A percentile compares a stretch with the other conserved stretches of the same genome.
phyloP scores from a whole-genome alignment of 2,329 filamentous ascomycete genomes.

The Fusarium camptoceras region DNA sequence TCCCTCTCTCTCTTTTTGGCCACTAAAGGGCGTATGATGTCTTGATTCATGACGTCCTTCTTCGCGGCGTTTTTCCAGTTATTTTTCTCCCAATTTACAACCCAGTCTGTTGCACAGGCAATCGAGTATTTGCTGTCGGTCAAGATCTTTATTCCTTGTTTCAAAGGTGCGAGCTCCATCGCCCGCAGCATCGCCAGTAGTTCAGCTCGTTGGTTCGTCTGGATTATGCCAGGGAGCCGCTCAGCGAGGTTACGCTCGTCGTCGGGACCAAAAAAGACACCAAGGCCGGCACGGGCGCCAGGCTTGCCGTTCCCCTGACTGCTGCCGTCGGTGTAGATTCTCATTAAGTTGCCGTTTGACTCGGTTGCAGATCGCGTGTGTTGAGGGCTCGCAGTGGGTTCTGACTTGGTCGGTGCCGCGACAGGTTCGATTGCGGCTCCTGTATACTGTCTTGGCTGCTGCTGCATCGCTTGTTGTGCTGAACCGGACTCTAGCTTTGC shows the following conservation, averaged over 20 bases:
- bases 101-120: slow-evolving; percentile 90
- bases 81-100: slow-evolving; percentile 77
- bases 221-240: slow-evolving; percentile 75
- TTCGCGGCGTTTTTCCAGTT: slow-evolving; percentile 80
- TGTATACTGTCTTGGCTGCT: slow-evolving; percentile 33
- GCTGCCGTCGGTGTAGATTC: slow-evolving; percentile 73
- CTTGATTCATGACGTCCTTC: slow-evolving; percentile 84
- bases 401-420: slow-evolving; percentile 37
- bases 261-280: slow-evolving; percentile 70
- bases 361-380: not conserved
- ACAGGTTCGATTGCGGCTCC: slow-evolving; percentile 27
- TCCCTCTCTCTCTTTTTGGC: slow-evolving; percentile 77
- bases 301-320: slow-evolving; percentile 67
- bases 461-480: not conserved
- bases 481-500: slow-evolving; percentile 57
- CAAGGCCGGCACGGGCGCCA: slow-evolving; percentile 69
- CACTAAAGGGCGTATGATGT: slow-evolving; percentile 81
- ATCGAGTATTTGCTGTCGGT: slow-evolving; percentile 95
- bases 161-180: slow-evolving; percentile 76
- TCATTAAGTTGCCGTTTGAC: slow-evolving; percentile 35
- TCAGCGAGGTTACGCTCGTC: slow-evolving; percentile 78
- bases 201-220: slow-evolving; percentile 98
- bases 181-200: slow-evolving; percentile 88
- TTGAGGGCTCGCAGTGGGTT: slow-evolving; percentile 43
- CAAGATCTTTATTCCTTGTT: slow-evolving; percentile 78